A percentile compares a stretch with the other conserved stretches of the same genome.
Conservation (phyloP, 805 yeast species). For the Teunomyces gatunensis region DNA sequence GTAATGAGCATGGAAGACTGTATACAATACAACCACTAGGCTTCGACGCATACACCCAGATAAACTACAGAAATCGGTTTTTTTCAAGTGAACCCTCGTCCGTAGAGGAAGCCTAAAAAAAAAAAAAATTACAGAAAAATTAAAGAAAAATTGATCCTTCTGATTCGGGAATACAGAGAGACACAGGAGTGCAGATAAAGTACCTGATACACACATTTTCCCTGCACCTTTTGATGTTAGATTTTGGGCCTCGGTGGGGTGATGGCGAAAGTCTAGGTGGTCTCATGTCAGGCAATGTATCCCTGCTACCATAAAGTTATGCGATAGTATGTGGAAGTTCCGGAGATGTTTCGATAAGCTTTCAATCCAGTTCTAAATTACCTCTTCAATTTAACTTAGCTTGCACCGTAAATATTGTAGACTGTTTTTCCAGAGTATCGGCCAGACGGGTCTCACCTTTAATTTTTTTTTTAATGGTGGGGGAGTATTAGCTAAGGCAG, state of each 20-base stretch:
- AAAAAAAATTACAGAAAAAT: neutral
- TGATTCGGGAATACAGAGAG: no score
- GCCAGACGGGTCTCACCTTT: neutral
- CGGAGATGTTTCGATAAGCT: neutral
- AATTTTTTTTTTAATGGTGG: neutral
- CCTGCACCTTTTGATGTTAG: no score
- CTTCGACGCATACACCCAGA: neutral
- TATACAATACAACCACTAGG: neutral
- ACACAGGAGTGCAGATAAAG: neutral
- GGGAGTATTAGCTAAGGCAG: neutral
- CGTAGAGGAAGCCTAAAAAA: no score
- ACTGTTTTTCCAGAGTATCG: neutral
- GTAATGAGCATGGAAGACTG: slow-evolving; percentile 6
- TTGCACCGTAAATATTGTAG: no score
- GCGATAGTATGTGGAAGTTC: neutral
- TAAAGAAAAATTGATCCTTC: no score
- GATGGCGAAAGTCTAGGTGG: neutral
- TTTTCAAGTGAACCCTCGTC: neutral
- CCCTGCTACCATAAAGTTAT: neutral
- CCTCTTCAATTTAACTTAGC: no score
- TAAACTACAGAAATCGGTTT: neutral
- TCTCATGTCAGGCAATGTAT: neutral
- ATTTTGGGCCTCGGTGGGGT: neutral
- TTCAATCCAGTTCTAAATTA: neutral
- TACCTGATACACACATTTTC: neutral